Percentiles rank a stretch among this genome's conserved stretches.
phyloP scores from a whole-genome alignment of 164 flowering plant species.

The Cinnamomum chago region DNA sequence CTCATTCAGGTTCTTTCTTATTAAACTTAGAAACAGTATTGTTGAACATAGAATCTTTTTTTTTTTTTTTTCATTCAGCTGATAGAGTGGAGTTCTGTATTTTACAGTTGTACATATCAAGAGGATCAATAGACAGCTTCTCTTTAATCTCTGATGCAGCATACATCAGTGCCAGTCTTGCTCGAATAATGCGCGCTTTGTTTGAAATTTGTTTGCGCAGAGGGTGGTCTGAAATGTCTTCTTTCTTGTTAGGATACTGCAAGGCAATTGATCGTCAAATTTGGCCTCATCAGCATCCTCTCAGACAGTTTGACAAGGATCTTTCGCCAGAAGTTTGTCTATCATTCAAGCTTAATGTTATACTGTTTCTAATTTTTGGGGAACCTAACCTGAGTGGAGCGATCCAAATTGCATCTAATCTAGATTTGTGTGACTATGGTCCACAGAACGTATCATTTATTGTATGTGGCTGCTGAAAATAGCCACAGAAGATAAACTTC shows the following conservation, averaged over 20 bases:
- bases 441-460: too few relatives aligned
- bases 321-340: slow-evolving; percentile 69
- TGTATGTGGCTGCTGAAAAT: background rate
- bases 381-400: background rate
- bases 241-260: slow-evolving; percentile 89
- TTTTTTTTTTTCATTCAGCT: background rate
- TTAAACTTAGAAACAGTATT: background rate
- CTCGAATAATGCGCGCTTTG: slow-evolving; percentile 95
- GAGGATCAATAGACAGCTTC: slow-evolving; percentile 78
- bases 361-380: background rate
- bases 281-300: slow-evolving; percentile 99
- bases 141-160: slow-evolving; percentile 95
- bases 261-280: slow-evolving; percentile 96
- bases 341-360: slow-evolving; percentile 3
- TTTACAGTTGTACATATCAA: slow-evolving; percentile 88
- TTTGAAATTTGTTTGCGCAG: slow-evolving; percentile 96
- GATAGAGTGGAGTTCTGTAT: background rate
- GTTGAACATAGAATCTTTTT: background rate
- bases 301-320: slow-evolving; percentile 91
- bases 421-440: background rate
- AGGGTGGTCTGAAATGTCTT: slow-evolving; percentile 96
- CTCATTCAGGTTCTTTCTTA: slow-evolving; percentile 76
- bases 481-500: background rate
- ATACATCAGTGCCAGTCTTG: slow-evolving; percentile 96
- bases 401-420: background rate